phyloP scores from a whole-genome alignment of 805 yeast species.

The Kuraishia floccosa region DNA sequence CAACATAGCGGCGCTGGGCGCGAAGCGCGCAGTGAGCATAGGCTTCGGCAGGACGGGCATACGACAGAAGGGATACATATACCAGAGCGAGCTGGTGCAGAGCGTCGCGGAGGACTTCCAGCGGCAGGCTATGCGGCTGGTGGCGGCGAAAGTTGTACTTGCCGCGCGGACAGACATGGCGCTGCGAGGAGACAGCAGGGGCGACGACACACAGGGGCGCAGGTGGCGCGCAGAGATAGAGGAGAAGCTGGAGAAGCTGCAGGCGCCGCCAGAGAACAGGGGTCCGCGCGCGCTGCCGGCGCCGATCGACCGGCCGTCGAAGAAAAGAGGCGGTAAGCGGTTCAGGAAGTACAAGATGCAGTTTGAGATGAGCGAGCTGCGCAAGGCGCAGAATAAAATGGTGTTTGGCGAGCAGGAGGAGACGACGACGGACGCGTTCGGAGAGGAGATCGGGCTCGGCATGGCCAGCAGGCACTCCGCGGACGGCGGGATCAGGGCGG shows the following conservation, averaged over 20 bases:
- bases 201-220: constrained; percentile 39
- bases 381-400: constrained; percentile 77
- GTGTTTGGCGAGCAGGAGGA: constrained; percentile 71
- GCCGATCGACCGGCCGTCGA: constrained; percentile 67
- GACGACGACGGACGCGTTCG: constrained; percentile 48
- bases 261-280: constrained; percentile 63
- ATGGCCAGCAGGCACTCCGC: constrained; percentile 32
- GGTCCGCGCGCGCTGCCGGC: constrained; percentile 62
- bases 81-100: constrained; percentile 46
- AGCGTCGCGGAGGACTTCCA: constrained; percentile 45
- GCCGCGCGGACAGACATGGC: constrained; percentile 72
- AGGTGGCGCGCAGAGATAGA: constrained; percentile 51
- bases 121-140: constrained; percentile 63
- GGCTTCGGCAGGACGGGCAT: constrained; percentile 33
- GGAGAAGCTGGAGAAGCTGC: constrained; percentile 55
- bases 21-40: constrained; percentile 25
- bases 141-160: constrained; percentile 68
- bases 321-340: constrained; percentile 79
- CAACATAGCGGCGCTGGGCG: constrained; percentile 72
- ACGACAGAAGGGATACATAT: constrained; percentile 62
- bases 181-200: too few species aligned
- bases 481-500: constrained; percentile 9
- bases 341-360: constrained; percentile 73
- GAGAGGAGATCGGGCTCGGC: constrained; percentile 79
- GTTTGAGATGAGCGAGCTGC: constrained; percentile 68